Base-by-base conservation (phyloP, 2,329 filamentous ascomycete genomes). In the Talaromyces funiculosus region DNA sequence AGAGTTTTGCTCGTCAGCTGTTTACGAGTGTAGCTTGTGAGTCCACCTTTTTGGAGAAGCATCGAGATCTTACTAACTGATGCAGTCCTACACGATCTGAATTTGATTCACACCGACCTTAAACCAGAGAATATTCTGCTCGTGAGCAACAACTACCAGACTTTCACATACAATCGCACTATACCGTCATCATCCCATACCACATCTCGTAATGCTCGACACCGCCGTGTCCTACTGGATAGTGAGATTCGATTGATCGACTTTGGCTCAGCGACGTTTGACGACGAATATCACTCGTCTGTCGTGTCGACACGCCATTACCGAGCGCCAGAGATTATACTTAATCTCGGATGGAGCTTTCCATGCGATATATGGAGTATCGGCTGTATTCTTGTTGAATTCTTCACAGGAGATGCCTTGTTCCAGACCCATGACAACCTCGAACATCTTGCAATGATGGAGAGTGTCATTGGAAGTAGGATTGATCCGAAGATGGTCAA, bases 21-120 rank as follows among this genome's bases (percentile, higher is more conserved):
- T 90, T 99, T 63, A 97, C 93, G n/a, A 97, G 93, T 70, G 95
- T 99, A 70, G 94, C 94, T 61, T 99, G 91, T 96, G 79, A 82
- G 90, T 86, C 16, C 16, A n/a, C 24, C 51, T 57, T 59, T 37
- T 29, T 56, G 24, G 47, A 12, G n/a, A 33, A 60, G 9, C 24
- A 40, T 55, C 29, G 35, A 31, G 16, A 10, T 18, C 12, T 62
- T 70, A 64, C 74, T 74, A 60, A 72, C 62, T 22, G 47, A 14
- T 64, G 1, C 60, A 96, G 91, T 97, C 75, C 82, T 99, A 22
- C 94, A 99, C 72, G 94, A 99, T 75, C 84, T 99, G 18, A 96
- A 97, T 73, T 84, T 99, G 65, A 97, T 99, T 63, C 94, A 99
- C 73, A 99, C 94, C 56, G 85, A 88, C 73, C 71, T 88, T 63